phyloP scores from a whole-genome alignment of 352 stramenopile genomes.

The Phytophthora citricola region DNA sequence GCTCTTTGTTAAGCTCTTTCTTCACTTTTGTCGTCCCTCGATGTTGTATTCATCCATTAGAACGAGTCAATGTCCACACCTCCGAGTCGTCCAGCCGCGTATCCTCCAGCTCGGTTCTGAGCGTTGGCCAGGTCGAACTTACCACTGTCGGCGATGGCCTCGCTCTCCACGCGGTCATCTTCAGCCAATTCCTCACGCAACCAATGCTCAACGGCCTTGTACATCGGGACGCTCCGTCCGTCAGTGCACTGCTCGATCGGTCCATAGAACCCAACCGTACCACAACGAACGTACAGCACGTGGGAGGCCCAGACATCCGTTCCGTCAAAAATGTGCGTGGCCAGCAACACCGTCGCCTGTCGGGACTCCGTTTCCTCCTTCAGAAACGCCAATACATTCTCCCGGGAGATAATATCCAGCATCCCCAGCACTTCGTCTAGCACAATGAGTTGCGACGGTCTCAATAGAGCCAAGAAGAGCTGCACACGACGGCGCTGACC shows the following conservation, averaged over 20 bases:
- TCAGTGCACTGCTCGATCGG: constrained; percentile 80
- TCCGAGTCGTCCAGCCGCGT: constrained; percentile 71
- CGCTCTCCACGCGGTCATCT: constrained; percentile 73
- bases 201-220: constrained; percentile 93
- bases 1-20: no score
- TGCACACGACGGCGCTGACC: constrained; percentile 93
- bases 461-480: constrained; percentile 95
- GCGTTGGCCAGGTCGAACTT: constrained; percentile 69
- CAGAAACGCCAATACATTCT: constrained; percentile 95
- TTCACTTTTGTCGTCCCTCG: no score
- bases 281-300: constrained; percentile 92
- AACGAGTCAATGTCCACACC: constrained; percentile 55
- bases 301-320: constrained; percentile 96
- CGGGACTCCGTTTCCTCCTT: constrained; percentile 78
- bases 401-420: constrained; percentile 95
- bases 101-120: constrained; percentile 80
- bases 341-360: constrained; percentile 73
- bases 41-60: no score
- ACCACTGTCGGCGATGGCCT: constrained; percentile 44
- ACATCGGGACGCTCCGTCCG: constrained; percentile 85
- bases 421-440: constrained; percentile 98
- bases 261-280: constrained; percentile 64
- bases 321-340: constrained; percentile 98
- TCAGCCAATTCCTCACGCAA: constrained; percentile 91
- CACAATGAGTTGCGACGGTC: constrained; percentile 96